A percentile compares a stretch with the other conserved stretches of the same genome.
phyloP scores from a whole-genome alignment of 305 asterid genomes.

The Nicotiana rustica region DNA sequence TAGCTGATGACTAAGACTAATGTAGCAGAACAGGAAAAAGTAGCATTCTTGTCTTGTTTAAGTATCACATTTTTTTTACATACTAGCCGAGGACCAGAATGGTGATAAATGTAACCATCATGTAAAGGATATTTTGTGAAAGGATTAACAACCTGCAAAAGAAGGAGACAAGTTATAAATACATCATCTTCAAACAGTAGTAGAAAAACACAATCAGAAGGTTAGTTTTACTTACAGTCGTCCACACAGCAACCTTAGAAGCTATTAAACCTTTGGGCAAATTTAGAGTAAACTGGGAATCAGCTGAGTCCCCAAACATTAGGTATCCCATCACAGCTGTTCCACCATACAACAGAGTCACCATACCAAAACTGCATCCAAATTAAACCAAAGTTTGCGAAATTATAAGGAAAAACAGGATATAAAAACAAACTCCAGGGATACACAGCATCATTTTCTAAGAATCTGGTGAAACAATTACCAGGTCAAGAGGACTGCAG shows the following conservation, averaged over 20 bases:
- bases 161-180: constrained; percentile 38
- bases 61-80: constrained; percentile 11
- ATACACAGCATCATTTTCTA: background rate
- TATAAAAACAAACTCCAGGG: constrained; percentile 11
- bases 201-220: constrained; percentile 13
- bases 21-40: constrained; percentile 7
- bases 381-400: background rate
- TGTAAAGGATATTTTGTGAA: constrained; percentile 81
- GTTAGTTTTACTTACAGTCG: constrained; percentile 56
- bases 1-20: background rate
- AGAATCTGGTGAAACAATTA: constrained; percentile 32
- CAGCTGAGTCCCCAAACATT: constrained; percentile 72
- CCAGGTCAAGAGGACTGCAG: constrained; percentile 72
- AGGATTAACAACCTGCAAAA: constrained; percentile 82
- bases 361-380: constrained; percentile 64
- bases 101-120: constrained; percentile 7
- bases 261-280: constrained; percentile 67
- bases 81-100: background rate
- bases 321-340: constrained; percentile 75
- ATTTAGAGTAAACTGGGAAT: constrained; percentile 81
- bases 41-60: constrained; percentile 9
- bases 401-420: background rate
- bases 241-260: constrained; percentile 78
- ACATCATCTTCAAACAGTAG: constrained; percentile 18
- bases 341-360: constrained; percentile 67